Base-by-base conservation (phyloP, 495 filamentous ascomycete genomes). In the Pseudomonodictys pantanalensis region DNA sequence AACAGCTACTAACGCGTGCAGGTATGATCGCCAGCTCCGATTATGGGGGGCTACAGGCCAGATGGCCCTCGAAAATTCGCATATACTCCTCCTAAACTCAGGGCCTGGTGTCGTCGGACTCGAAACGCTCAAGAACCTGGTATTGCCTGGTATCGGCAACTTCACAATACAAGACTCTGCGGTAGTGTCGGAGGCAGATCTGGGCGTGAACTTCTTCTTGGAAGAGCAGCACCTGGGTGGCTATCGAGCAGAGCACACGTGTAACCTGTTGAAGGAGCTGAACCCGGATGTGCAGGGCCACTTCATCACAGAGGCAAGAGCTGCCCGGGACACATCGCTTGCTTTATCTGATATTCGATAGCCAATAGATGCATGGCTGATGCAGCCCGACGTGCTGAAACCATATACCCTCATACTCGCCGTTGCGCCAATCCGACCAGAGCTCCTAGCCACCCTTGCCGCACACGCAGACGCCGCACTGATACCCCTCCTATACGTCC, bases 131-230 rank as follows among this genome's bases (percentile, higher is more conserved):
- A 99, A 99, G 80, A 99, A 99, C 71, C 83, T 99, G 22, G 88
- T 97, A 0, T 74, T 99, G 42, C 93, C 93, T 56, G 83, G 85
- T 26, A 86, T 97, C 68, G 93, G 95, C 11, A 84, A 86, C n/a
- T 97, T 96, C 70, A 95, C 89, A 2, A 95, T 99, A 58, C 84
- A 91, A 43, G 93, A 99, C 68, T 83, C 87, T 9, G 81, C 83
- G 0, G 72, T 76, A 9, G 92, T 99, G 18, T 79, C 77, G 0
- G 90, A 97, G 59, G 77, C 82, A 10, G 95, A 99, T 66, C 72
- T 97, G 39, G 93, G 93, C 2, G 87, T 96, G 55, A 97, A 97
- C 73, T 99, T 99, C 80, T 97, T 99, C 62, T 77, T 97, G 9
- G 90, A 95, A 59, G 83, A 89, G 62, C 75, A 80, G 22, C 86